Evolutionary conservation across 805 yeast genomes (phyloP), one percentile per base, ranked within the genome.

Genomic region (Pichia membranifaciens): DNA sequence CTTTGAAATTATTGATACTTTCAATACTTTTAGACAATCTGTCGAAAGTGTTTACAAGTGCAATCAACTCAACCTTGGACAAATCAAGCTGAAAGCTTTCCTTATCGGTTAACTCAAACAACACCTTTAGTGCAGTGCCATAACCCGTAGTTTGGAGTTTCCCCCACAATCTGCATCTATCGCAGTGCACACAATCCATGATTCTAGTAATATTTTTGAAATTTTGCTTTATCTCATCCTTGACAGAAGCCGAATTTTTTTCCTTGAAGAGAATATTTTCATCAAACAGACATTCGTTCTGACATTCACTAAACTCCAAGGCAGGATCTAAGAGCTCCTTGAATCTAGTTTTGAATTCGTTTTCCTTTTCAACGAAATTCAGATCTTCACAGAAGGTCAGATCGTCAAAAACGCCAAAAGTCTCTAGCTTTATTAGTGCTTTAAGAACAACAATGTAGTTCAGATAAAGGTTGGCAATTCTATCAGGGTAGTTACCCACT

Each of bases 181-280:
- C 99, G 71, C 99, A 93, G 34, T 96, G 97, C 36, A 93, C 98
- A 70, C 99, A 93, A 65, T 91, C 96, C 97, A 93, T 93, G 38
- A 93, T 80, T 43, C 87, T 83, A 18, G 95, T 82, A 21, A 93
- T 95, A 62, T 93, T 93, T 60, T 81, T 82, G 65, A 93, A 95
- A 44, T 95, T 82, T 34, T 76, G 67, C 51, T 91, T 77, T 69
- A 93, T 90, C 58, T 93, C 98, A 53, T 83, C 82, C 58, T 93
- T 93, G 49, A 91, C 73, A 33, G 75, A 73, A 37, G 73, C 76
- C 1, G 71, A 64, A 13, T 62, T 57, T 15, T 74, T 71, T 52
- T 73, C 70, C 53, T 75, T 75, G 52, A 79, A 74, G 29, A 71
- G 58, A 4, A 68, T 60, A 10, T 74, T 61, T 50, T 78, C 72